Percentiles rank a stretch among this genome's conserved stretches.
phyloP scores from a whole-genome alignment of 2,329 filamentous ascomycete species.

The Samsoniella hepiali region DNA sequence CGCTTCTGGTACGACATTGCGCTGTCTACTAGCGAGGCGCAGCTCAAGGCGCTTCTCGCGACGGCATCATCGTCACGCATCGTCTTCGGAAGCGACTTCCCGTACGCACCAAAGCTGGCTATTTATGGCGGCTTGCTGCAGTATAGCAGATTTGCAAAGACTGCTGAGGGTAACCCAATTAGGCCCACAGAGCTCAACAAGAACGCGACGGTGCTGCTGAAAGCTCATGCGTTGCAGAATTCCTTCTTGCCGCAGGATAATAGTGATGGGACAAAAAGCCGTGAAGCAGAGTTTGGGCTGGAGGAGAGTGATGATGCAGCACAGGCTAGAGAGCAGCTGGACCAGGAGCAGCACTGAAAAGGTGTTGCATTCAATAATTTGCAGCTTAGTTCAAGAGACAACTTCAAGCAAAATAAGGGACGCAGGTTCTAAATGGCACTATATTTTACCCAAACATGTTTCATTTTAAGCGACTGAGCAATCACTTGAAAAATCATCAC shows the following conservation, averaged over 20 bases:
- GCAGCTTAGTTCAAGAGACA: no score
- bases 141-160: not conserved
- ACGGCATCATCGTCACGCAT: not conserved
- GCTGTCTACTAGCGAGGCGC: constrained; percentile 1
- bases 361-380: no score
- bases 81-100: constrained; percentile 1
- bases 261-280: not conserved
- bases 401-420: no score
- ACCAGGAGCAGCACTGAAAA: not conserved
- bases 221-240: not conserved
- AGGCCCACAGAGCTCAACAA: not conserved
- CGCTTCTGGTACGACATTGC: constrained; percentile 7
- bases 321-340: not conserved
- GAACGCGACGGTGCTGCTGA: not conserved
- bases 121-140: not conserved
- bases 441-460: no score
- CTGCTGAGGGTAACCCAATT: not conserved
- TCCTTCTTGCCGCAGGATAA: not conserved
- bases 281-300: not conserved
- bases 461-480: no score
- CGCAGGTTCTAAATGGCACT: no score
- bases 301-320: constrained; percentile 5
- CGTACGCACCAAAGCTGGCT: not conserved
- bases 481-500: no score
- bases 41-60: constrained; percentile 5